Base-by-base conservation (phyloP, 2,329 filamentous ascomycete species). In the Penicillium sp. region DNA sequence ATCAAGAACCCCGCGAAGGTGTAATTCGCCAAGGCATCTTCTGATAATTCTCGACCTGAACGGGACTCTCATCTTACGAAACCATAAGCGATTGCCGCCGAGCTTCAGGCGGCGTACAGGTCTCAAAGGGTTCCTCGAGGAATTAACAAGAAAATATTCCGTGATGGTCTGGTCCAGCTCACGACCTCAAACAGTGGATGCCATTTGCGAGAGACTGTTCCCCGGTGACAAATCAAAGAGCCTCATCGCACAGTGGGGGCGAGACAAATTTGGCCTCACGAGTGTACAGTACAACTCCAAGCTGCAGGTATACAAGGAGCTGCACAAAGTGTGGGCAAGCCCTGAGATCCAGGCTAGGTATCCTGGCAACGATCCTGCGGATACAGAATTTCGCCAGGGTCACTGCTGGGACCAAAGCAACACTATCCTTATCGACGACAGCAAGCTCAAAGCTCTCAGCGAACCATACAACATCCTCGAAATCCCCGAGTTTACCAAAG, bases 111-210 rank as follows among this genome's bases (percentile, higher is more conserved):
- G 77, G 54, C 85, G 93, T 0, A 87, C 87, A 0, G 76, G 83
- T 53, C 77, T 93, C 1, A 59, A 72, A 2, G 56, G 71, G 0
- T 96, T 98, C 66, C 71, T 97, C 3, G 62, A 76, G 23, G 88
- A 89, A 65, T 79, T 90, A 55, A 77, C 95, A 56, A 69, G 78
- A 10, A 82, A 84, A 48, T 91, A 94, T 72, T 74, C 76, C 42
- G 85, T 95, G 24, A 88, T 89, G 71, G 80, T 97, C 47, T 98
- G 91, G 89, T 95, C 91, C 1, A 95, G 88, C 6, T 89, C 91
- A 0, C 79, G 77, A 16, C 84, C 83, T 0, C 68, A 77, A 1
- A 96, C 93, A 54, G 88, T 95, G 11, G 55, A 68, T 7, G 71
- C 70, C 28, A 80, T 87, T 51, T 69, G 72, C 2, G 71, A 79